Conservation (phyloP, 768 basidiomycete genomes). For the Royoungia palumana region DNA sequence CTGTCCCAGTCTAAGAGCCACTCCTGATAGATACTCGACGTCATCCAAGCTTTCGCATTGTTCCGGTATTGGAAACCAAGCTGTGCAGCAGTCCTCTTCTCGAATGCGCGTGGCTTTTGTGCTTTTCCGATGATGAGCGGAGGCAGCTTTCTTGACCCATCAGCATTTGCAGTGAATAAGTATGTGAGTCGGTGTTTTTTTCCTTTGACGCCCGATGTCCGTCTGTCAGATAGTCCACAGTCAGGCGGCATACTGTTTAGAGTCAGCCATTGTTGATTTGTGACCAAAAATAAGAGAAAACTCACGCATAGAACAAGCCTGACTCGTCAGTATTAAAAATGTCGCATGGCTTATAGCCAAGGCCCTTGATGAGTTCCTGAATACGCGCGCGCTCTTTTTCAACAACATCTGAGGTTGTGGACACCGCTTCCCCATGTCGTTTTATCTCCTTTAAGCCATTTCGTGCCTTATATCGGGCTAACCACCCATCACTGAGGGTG, state of each 20-base stretch:
- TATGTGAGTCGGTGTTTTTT: too few relatives aligned
- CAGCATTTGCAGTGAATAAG: too few relatives aligned
- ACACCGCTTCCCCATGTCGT: slow-evolving; percentile 36
- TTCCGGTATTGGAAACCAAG: too few relatives aligned
- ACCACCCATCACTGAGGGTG: slow-evolving; percentile 34
- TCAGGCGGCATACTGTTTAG: slow-evolving; percentile 5
- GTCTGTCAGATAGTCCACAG: neutral
- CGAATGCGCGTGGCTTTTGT: neutral
- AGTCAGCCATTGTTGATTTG: too few relatives aligned
- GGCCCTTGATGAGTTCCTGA: slow-evolving; percentile 26
- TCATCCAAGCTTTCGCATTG: too few relatives aligned
- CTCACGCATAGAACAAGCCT: slow-evolving; percentile 34
- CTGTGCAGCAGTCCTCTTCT: too few relatives aligned
- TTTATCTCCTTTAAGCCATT: slow-evolving; percentile 15
- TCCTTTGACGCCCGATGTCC: neutral
- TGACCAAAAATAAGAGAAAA: neutral
- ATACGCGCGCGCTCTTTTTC: slow-evolving; percentile 25
- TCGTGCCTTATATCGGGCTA: slow-evolving; percentile 1
- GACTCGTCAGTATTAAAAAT: slow-evolving; percentile 39
- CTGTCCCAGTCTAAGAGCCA: too few relatives aligned
- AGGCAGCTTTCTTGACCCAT: too few relatives aligned
- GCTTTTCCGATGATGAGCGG: slow-evolving; percentile 1
- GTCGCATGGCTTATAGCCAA: slow-evolving; percentile 26
- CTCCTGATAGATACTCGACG: too few relatives aligned
- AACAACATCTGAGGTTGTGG: slow-evolving; percentile 11